Conservation (phyloP, 1,284 basidiomycete species). For the Irpex lacteus region DNA sequence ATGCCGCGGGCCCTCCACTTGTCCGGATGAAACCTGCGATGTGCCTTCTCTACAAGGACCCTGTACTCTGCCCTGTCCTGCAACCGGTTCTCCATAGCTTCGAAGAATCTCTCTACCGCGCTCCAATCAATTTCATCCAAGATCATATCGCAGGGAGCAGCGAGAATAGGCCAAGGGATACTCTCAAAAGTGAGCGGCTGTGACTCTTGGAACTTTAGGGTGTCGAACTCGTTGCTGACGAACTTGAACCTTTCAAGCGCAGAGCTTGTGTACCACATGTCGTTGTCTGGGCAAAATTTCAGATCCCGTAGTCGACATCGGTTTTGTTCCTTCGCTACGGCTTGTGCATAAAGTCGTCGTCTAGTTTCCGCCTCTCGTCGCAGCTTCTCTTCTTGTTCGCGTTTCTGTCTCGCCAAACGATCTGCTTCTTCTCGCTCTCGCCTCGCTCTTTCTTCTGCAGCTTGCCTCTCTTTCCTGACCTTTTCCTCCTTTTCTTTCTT, state of each 20-base stretch:
- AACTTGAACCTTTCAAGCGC: slow-evolving; percentile 1
- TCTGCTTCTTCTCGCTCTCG: slow-evolving; percentile 1
- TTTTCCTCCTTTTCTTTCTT: slow-evolving; percentile 2
- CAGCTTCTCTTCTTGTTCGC: background rate
- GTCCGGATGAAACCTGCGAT: slow-evolving; percentile 14
- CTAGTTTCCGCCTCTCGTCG: background rate
- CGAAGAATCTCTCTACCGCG: slow-evolving; percentile 11
- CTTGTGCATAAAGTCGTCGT: background rate
- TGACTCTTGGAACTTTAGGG: slow-evolving; percentile 1
- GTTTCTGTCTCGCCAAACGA: background rate
- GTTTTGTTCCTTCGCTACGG: background rate
- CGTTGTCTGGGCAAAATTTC: background rate
- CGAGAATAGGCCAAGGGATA: slow-evolving; percentile 9
- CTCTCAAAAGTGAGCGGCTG: slow-evolving; percentile 11
- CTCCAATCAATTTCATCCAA: slow-evolving; percentile 6
- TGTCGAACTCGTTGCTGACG: slow-evolving; percentile 9
- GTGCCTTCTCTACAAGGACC: slow-evolving; percentile 6
- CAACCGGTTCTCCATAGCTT: background rate
- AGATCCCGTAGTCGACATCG: slow-evolving; percentile 6
- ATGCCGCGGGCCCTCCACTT: slow-evolving; percentile 3
- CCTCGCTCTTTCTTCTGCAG: background rate
- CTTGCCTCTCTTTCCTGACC: slow-evolving; percentile 1
- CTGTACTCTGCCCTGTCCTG: slow-evolving; percentile 4
- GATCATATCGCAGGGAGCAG: background rate
- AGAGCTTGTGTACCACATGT: background rate